A percentile compares a stretch with the other conserved stretches of the same genome.
These are phyloP conservation scores for Paxillus rubicundulus DNA, from an alignment of 768 basidiomycete species.

Conservation along the genomic window DNA sequence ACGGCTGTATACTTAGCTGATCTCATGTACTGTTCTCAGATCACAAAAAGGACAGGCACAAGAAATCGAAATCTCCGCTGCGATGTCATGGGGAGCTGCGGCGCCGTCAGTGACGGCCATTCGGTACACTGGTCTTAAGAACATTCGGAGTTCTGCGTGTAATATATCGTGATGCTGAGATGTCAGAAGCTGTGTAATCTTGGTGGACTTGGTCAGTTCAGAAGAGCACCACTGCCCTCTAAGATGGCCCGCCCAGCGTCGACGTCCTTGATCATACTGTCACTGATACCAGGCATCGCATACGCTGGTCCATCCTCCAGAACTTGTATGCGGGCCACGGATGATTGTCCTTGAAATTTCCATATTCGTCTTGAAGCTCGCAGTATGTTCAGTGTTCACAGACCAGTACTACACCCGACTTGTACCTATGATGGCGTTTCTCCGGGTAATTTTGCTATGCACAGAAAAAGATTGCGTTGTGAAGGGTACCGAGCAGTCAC, in stretches of 20 bases:
- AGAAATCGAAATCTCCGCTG: neutral
- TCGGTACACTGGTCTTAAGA: neutral
- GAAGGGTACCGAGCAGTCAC: constrained; percentile 5
- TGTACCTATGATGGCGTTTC: neutral
- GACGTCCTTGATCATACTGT: neutral
- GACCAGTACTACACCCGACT: neutral
- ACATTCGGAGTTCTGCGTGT: neutral
- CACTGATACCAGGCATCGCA: neutral
- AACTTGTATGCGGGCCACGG: neutral
- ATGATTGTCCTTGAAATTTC: neutral
- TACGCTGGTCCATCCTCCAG: neutral
- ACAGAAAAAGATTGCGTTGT: constrained; percentile 11
- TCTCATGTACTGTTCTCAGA: neutral
- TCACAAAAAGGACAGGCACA: neutral
- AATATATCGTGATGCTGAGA: too few relatives aligned
- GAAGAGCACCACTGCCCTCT: too few relatives aligned
- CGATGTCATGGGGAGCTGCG: neutral
- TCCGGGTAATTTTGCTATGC: constrained; percentile 8
- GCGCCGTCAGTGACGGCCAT: neutral
- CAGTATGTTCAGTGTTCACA: neutral
- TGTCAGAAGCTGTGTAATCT: too few relatives aligned
- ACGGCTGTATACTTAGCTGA: neutral
- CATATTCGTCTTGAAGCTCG: neutral
- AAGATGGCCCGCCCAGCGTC: too few relatives aligned
- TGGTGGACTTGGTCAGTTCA: too few relatives aligned